Percentiles rank a stretch among this genome's conserved stretches.
These are phyloP conservation scores for Yamadazyma pseudoaaseri DNA, from an alignment of 1,139 yeast genomes.

Conservation along the genomic window DNA sequence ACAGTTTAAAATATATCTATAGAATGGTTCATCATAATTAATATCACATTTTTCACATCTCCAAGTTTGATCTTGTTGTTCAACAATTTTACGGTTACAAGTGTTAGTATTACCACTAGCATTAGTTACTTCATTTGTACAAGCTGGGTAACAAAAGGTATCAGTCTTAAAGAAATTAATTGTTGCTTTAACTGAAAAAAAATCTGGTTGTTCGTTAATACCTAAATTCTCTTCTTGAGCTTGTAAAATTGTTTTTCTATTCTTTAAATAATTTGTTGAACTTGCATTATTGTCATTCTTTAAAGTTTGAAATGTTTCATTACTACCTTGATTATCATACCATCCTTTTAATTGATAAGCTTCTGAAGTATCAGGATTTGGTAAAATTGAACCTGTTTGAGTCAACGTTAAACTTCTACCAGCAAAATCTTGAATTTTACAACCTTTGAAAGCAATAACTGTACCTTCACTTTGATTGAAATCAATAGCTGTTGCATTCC, in stretches of 20 bases:
- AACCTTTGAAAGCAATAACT: conserved; percentile 90
- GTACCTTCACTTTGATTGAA: conserved; percentile 76
- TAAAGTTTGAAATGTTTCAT: conserved; percentile 61
- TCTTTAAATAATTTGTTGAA: conserved; percentile 31
- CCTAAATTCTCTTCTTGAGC: conserved; percentile 75
- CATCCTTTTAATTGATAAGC: conserved; percentile 90
- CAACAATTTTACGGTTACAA: conserved; percentile 82
- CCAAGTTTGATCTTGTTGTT: conserved; percentile 76
- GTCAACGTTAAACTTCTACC: conserved; percentile 85
- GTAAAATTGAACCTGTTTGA: conserved; percentile 69
- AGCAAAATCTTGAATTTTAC: conserved; percentile 83
- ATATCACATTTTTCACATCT: conserved; percentile 91
- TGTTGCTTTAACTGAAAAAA: conserved; percentile 71
- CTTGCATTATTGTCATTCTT: conserved; percentile 35
- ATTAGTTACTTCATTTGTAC: conserved; percentile 42
- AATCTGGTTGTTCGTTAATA: conserved; percentile 73
- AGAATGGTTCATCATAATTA: conserved; percentile 63
- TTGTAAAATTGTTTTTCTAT: conserved; percentile 65
- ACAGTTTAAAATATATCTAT: conserved; percentile 74
- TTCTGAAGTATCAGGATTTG: conserved; percentile 87
- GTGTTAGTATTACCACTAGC: conserved; percentile 25
- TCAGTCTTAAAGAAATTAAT: conserved; percentile 71
- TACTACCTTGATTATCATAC: conserved; percentile 80
- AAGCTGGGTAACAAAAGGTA: conserved; percentile 88
- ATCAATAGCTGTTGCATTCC: conserved; percentile 86